A percentile compares a stretch with the other conserved stretches of the same genome.
Conservation (phyloP, 2,329 filamentous ascomycete genomes). For the Talaromyces sp. region DNA sequence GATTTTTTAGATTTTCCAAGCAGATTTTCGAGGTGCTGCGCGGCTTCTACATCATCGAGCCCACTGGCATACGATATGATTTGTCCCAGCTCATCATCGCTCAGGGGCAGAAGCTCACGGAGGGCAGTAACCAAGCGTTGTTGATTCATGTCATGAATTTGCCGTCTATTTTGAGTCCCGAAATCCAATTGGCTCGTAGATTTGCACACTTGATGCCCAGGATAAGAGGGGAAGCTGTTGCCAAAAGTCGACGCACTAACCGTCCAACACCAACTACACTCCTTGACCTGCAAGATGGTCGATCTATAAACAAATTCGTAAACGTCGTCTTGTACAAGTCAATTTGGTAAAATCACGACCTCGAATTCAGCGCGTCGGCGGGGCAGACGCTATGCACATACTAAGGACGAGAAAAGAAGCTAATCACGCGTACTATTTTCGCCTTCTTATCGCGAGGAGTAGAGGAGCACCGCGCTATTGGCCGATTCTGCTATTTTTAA, state of each 20-base stretch:
- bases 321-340: background rate
- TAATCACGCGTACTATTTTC: background rate
- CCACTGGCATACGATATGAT: slow-evolving; percentile 1
- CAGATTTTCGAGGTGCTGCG: slow-evolving; percentile 2
- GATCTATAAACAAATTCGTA: background rate
- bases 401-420: background rate
- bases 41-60: slow-evolving; percentile 7
- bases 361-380: background rate
- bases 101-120: slow-evolving; percentile 8
- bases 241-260: background rate
- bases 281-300: background rate
- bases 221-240: background rate
- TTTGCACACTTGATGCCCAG: background rate
- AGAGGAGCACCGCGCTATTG: background rate
- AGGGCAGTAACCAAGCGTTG: background rate
- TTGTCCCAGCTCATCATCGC: slow-evolving; percentile 9
- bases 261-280: background rate
- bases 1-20: slow-evolving; percentile 11
- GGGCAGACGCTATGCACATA: background rate
- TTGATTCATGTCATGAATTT: background rate
- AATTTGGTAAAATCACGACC: background rate
- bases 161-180: background rate
- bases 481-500: background rate
- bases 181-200: background rate
- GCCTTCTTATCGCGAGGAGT: background rate